Conservation (phyloP, 129 eudicot species). For the Flaveria brownii region DNA sequence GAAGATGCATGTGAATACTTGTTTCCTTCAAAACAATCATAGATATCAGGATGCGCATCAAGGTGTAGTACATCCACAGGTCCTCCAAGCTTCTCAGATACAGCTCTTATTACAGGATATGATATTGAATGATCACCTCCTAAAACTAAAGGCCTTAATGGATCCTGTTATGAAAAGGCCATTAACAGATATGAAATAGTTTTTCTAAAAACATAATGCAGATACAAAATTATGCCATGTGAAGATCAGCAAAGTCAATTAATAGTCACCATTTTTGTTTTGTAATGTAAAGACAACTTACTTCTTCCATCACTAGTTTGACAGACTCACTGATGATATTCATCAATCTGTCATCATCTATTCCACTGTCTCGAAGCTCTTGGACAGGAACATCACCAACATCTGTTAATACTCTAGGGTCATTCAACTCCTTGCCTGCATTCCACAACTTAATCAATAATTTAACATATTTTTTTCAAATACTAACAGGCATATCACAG, state of each 20-base stretch:
- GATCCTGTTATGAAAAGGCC: constrained; percentile 50
- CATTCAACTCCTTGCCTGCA: constrained; percentile 83
- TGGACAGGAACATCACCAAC: constrained; percentile 97
- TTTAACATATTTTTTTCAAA: constrained; percentile 1
- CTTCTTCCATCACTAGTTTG: constrained; percentile 91
- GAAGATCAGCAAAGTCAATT: constrained; percentile 13
- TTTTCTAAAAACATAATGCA: background rate
- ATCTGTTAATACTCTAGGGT: constrained; percentile 90
- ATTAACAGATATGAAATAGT: background rate
- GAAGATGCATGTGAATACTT: constrained; percentile 97
- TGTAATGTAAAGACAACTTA: constrained; percentile 33
- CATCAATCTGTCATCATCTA: constrained; percentile 92
- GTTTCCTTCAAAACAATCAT: constrained; percentile 87
- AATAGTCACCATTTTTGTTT: background rate
- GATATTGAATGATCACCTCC: constrained; percentile 99
- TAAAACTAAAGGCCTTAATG: constrained; percentile 83
- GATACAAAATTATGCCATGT: background rate
- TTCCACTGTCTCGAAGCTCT: constrained; percentile 91
- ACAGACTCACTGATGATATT: constrained; percentile 79
- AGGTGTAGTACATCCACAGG: constrained; percentile 91
- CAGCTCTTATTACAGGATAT: constrained; percentile 88
- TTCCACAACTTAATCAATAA: constrained; percentile 13
- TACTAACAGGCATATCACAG: background rate
- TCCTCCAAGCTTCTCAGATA: constrained; percentile 97
- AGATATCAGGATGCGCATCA: constrained; percentile 98